Evolutionary conservation across 23 red algal genomes (phyloP), one percentile per base, ranked within the genome.

Genomic region (Gracilaria domingensis): DNA sequence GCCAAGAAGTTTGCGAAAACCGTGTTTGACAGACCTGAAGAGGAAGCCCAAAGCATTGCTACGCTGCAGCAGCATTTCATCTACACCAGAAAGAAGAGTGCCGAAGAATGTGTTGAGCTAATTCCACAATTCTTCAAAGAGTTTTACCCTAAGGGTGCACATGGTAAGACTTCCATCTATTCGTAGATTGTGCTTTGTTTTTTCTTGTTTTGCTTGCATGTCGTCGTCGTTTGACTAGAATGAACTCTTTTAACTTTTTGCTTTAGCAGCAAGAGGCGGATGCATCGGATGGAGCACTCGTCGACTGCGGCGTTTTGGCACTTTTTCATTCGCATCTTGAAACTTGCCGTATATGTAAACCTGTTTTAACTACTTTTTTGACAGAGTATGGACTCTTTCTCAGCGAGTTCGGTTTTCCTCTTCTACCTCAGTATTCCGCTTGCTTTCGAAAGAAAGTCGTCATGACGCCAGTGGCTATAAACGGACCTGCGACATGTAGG

Each of bases 31-130:
- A 69, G 91, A 57, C 91, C 72, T 24, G 91, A 87, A 56, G 71
- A 81, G 58, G 69, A 94, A 71, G 91, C 83, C 3, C 12, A 79
- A 53, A 86, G 80, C 54, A 94, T 94, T 58, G 91, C 91, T 36
- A 87, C 91, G 28, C 45, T 87, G 36, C 91, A 94, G 61, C 91
- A 94, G 74, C 91, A 87, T 56, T 94, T 94, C 58, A 94, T 94
- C 38, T 86, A 81, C 70, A 80, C 78, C n/a, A 44, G 89, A 48
- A 92, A 92, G 69, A 49, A 56, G 26, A 74, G 28, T 56, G 89
- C 89, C 23, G 89, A 92, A 44, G 79, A 74, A 45, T 92, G 62
- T 36, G 89, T 92, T 12, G 53, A 92, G 38, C 58, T 84, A n/a
- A 32, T 92, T 56, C 89, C 89, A 13, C 60, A 84, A 38, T 92